Conservation (phyloP, 768 basidiomycete species). For the Crucibulum laeve region DNA sequence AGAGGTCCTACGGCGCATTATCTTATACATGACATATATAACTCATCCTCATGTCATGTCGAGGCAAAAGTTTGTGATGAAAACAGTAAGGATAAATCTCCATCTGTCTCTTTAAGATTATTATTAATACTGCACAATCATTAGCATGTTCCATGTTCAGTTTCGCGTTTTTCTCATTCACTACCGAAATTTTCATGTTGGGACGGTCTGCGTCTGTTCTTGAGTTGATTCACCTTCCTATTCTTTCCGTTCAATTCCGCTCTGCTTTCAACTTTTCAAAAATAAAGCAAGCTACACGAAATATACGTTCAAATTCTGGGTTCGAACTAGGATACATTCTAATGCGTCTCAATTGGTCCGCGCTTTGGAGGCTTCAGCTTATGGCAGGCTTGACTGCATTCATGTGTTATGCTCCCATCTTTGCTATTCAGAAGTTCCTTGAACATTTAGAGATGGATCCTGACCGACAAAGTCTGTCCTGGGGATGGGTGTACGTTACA, state of each 20-base stretch:
- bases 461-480: constrained; percentile 42
- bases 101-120: background rate
- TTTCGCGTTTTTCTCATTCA: constrained; percentile 75
- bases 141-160: constrained; percentile 56
- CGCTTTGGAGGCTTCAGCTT: constrained; percentile 34
- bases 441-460: constrained; percentile 59
- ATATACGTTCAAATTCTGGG: constrained; percentile 55
- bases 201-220: constrained; percentile 70
- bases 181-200: constrained; percentile 82
- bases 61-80: background rate
- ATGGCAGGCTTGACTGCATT: constrained; percentile 55
- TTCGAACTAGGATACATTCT: constrained; percentile 62
- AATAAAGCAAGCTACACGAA: constrained; percentile 64
- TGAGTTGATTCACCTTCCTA: constrained; percentile 85
- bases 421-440: constrained; percentile 54
- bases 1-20: background rate
- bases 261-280: constrained; percentile 50
- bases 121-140: constrained; percentile 2
- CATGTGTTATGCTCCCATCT: constrained; percentile 57
- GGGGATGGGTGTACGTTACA: constrained; percentile 56
- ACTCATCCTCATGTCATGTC: background rate
- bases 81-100: constrained; percentile 1
- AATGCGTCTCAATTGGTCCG: constrained; percentile 46
- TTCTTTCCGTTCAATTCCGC: constrained; percentile 73
- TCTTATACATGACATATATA: background rate